Evolutionary conservation across 2,329 filamentous ascomycete genomes (phyloP), one percentile per base, ranked within the genome.

Genomic region (Phoma sp.): DNA sequence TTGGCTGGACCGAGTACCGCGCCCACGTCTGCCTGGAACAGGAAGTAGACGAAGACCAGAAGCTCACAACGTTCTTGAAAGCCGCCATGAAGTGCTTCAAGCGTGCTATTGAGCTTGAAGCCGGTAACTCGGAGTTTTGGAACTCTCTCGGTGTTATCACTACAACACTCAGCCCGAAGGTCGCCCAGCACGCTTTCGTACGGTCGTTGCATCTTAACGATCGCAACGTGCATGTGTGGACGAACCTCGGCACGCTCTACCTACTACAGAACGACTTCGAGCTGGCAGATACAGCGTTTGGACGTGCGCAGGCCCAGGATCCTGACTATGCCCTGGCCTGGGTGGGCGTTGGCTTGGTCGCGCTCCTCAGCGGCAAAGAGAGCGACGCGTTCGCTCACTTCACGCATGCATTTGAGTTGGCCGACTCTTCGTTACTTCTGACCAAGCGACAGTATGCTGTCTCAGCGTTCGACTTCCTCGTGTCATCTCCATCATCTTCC

Each of bases 81-180:
- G 88, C 92, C 6, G 85, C 95, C 1, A 89, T 98, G 59, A 84
- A 88, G 48, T 95, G 91, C 66, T 98, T 99, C 83, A 99, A 99
- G 77, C 84, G 91, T 37, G 91, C 95, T 1, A 99, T 99, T 61
- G 95, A 98, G 75, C 82, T 97, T 1, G 96, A 99, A 74, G 90
- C 93, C 6, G 91, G 92, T 45, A 99, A 98, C 69, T 81, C 91
- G 0, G 93, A 98, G 63, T 98, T 98, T 74, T 99, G 95, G 95
- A 98, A 98, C 69, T 89, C 95, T 0, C 82, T 99, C 2, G 95
- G 93, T 42, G 91, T 98, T 3, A 92, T 91, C 21, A 97, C 95
- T 2, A 93, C 91, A 59, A 86, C 86, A 38, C 83, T 97, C 62
- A 97, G 91, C 68, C 89, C 93, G 0, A 87, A 89, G 51, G 91